Evolutionary conservation across 306 rosid species (phyloP), one percentile per base, ranked within the genome.

Genomic region (Lablab purpureus): DNA sequence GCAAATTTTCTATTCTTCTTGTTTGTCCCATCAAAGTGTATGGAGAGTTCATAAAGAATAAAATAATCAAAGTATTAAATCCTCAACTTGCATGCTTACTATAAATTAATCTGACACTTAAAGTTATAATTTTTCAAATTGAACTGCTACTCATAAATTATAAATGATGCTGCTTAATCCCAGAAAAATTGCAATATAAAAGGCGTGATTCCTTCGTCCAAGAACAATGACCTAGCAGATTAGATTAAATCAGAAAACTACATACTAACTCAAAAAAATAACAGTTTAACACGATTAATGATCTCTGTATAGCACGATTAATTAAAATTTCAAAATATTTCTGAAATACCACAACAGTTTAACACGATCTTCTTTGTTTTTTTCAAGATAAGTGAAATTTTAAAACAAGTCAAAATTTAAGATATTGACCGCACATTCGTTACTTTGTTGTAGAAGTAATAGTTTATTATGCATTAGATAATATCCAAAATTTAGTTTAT

Each of bases 231-330:
- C 27, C 36, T 49, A 36, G 47, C 43, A 17, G 1, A 55, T 22
- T 58, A 56, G 11, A 78, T 67, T 58, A 18, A 58, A 58, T 71
- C 41, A 60, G 83, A 80, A 71, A 80, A 80, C 65, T 6, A 80
- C 83, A 22, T 11, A 0, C 15, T 17, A 80, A 66, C 73, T 66
- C 32, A 6, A 46, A 22, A 6, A 10, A 19, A 40, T 30, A 30
- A 28, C 22, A n/a, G n/a, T n/a, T n/a, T n/a, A n/a, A n/a, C n/a
- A n/a, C n/a, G n/a, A n/a, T n/a, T n/a, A n/a, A n/a, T n/a, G n/a
- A n/a, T n/a, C n/a, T 32, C 37, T 7, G 41, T 37, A 8, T 37
- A 8, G 7, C 10, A 36, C 40, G 7, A 36, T 36, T 6, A 32
- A 4, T 37, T 8, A 37, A 37, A 37, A 37, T 37, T 32, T 34